Conservation (phyloP, 257 asterid genomes). For the Solanum chmielewskii region DNA sequence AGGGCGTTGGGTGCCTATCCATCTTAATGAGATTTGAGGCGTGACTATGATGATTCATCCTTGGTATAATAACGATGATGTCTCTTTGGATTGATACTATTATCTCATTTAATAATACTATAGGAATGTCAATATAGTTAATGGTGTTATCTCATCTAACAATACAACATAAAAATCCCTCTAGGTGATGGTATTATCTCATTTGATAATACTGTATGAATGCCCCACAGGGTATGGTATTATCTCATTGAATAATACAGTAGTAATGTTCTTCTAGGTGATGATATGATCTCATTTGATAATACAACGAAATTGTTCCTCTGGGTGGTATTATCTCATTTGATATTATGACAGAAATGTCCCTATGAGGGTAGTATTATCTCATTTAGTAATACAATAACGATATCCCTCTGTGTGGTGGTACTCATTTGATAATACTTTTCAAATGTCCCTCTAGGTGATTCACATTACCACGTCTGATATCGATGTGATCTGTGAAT, state of each 20-base stretch:
- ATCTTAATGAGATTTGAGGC: no score
- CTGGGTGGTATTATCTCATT: neutral
- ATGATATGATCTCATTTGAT: no score
- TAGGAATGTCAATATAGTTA: neutral
- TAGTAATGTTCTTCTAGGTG: neutral
- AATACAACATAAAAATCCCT: neutral
- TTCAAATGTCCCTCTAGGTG: neutral
- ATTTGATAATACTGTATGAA: no score
- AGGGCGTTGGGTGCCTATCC: no score
- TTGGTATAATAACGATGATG: no score
- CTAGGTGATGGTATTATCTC: neutral
- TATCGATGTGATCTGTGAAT: neutral
- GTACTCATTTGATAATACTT: neutral
- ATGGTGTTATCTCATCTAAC: neutral
- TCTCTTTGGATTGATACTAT: neutral
- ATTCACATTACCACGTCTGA: neutral
- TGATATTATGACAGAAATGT: neutral
- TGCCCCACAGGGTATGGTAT: neutral
- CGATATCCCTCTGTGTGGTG: neutral
- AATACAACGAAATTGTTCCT: neutral
- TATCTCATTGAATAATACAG: neutral
- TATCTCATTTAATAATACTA: neutral
- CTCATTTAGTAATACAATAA: no score
- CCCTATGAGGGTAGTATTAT: neutral
- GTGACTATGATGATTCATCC: no score